Percentiles rank a stretch among this genome's conserved stretches.
Evolutionary conservation across 805 yeast species (phyloP).

Genomic region (Kazachstania psychrophila): DNA sequence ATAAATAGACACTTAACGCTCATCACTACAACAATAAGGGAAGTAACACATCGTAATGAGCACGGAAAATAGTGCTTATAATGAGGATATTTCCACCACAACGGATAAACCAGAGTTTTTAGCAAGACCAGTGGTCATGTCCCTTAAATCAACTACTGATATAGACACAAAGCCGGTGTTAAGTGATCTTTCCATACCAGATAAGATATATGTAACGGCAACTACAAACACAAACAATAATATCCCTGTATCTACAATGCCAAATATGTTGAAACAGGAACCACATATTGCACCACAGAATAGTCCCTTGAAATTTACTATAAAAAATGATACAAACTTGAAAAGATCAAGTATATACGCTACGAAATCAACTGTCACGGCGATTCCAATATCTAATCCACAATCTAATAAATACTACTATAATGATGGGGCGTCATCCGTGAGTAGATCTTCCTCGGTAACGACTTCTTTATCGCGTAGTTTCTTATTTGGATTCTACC

Average conservation of each 20-base stretch:
- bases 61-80: neutral
- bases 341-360: conserved; percentile 30
- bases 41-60: neutral
- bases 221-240: neutral
- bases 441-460: conserved; percentile 33
- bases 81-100: neutral
- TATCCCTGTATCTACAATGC: neutral
- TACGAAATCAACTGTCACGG: conserved; percentile 27
- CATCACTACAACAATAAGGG: too few species aligned
- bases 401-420: conserved; percentile 19
- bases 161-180: conserved; percentile 26
- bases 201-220: conserved; percentile 4
- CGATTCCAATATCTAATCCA: conserved; percentile 26
- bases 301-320: conserved; percentile 15
- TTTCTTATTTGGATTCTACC: conserved; percentile 35
- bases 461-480: conserved; percentile 36
- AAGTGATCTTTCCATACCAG: conserved; percentile 21
- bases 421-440: conserved; percentile 30
- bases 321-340: conserved; percentile 19
- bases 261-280: too few species aligned
- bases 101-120: conserved; percentile 15
- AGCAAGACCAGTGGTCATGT: conserved; percentile 16
- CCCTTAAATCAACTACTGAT: conserved; percentile 24
- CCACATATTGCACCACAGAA: too few species aligned
- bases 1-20: too few species aligned